Conservation (phyloP, 495 filamentous ascomycete species). For the Haplographium delicatum region DNA sequence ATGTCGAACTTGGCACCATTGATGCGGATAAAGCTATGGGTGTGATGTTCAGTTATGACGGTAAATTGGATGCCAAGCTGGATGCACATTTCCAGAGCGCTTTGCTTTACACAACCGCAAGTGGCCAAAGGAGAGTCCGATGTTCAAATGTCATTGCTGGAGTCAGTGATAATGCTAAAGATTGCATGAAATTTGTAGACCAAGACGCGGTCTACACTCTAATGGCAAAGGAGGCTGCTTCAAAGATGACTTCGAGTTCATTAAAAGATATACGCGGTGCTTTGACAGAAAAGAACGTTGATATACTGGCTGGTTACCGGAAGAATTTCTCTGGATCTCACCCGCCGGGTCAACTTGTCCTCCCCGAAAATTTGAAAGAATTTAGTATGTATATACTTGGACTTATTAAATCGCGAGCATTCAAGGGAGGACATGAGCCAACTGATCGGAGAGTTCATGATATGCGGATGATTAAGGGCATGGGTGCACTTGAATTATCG, state of each 20-base stretch:
- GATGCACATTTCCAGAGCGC: constrained; percentile 98
- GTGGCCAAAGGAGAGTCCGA: constrained; percentile 82
- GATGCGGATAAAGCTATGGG: constrained; percentile 92
- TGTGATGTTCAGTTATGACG: constrained; percentile 92
- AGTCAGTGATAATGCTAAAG: constrained; percentile 76
- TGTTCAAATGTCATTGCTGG: constrained; percentile 92
- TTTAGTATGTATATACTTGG: constrained; percentile 97
- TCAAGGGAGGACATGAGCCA: constrained; percentile 92
- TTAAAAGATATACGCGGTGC: constrained; percentile 84
- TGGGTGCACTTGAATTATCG: constrained; percentile 79
- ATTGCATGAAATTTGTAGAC: constrained; percentile 86
- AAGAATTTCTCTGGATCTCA: constrained; percentile 84
- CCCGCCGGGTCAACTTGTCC: constrained; percentile 87
- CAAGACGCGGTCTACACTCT: constrained; percentile 87
- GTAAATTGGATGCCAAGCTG: constrained; percentile 91
- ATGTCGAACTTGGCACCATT: constrained; percentile 89
- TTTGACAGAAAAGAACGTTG: constrained; percentile 88
- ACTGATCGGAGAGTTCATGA: constrained; percentile 88
- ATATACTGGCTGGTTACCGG: constrained; percentile 89
- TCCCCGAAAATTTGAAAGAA: constrained; percentile 95
- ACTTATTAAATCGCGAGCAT: constrained; percentile 83
- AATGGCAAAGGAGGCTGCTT: constrained; percentile 87
- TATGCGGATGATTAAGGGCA: constrained; percentile 81
- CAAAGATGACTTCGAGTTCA: constrained; percentile 70
- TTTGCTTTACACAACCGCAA: constrained; percentile 86